These are phyloP conservation scores for Wallacemonas sp. DNA, from an alignment of 208 protist genomes.

Conservation along the genomic window DNA sequence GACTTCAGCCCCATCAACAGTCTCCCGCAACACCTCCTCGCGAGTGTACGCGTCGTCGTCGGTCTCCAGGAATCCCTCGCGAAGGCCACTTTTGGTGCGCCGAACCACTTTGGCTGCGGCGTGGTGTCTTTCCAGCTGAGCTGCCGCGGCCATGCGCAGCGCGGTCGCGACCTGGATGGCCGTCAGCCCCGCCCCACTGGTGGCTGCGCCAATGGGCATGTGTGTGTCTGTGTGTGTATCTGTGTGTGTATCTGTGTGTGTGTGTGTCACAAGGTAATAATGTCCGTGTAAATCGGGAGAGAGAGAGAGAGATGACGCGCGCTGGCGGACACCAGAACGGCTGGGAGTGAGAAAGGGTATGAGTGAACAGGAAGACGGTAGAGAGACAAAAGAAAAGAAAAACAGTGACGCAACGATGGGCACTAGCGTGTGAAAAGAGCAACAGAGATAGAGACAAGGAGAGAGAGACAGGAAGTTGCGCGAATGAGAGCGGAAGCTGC, in stretches of 20 bases:
- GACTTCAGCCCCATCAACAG: slow-evolving; percentile 30
- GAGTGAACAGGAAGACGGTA: neutral
- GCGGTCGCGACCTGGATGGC: slow-evolving; percentile 62
- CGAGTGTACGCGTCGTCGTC: slow-evolving; percentile 29
- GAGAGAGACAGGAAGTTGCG: slow-evolving; percentile 16
- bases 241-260: neutral
- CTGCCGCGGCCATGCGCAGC: slow-evolving; percentile 25
- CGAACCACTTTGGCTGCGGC: slow-evolving; percentile 14
- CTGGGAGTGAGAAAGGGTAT: neutral
- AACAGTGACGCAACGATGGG: too few species aligned
- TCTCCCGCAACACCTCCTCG: slow-evolving; percentile 16
- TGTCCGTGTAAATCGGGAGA: too few species aligned
- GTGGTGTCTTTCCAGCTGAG: slow-evolving; percentile 24
- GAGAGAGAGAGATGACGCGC: too few species aligned
- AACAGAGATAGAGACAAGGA: neutral
- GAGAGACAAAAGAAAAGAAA: slow-evolving; percentile 14
- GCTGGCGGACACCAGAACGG: neutral
- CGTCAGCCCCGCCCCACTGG: slow-evolving; percentile 72
- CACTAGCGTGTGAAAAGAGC: too few species aligned
- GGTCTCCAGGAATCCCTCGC: slow-evolving; percentile 18
- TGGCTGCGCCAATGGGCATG: slow-evolving; percentile 41
- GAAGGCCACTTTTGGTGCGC: slow-evolving; percentile 17
- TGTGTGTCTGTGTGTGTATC: slow-evolving; percentile 3
- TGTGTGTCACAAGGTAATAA: neutral
- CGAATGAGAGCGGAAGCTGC: neutral